Base-by-base conservation (phyloP, 2,329 filamentous ascomycete genomes). In the Aspergillus uvarum region DNA sequence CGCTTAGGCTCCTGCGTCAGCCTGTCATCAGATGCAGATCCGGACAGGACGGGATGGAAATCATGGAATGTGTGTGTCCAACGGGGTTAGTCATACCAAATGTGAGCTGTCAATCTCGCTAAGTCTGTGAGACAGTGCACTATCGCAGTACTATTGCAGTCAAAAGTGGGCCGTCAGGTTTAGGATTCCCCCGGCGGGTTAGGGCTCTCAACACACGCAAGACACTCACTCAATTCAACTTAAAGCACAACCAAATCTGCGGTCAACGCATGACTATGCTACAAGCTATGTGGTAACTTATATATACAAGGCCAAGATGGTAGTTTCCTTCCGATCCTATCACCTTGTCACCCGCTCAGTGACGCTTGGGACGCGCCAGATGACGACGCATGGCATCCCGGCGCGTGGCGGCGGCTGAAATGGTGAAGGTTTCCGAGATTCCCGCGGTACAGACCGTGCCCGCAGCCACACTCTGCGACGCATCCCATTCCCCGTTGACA, bases 401-500 rank as follows among this genome's bases (percentile, higher is more conserved):
- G 31, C 53, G 53, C 42, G 29, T 55, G 26, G 53, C 32, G 11
- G 53, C 8, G n/a, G 53, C 42, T 14, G 42, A 24, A 11, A 55
- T 55, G 1, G 53, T 55, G 19, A 55, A 7, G 12, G 53, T 55
- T 29, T 55, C 42, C 0, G 53, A 55, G n/a, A 64, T 64, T 5
- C 63, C 63, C 12, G 63, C 57, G 11, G 57, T 64, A 57, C 63
- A 65, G 16, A 51, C 48, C 3, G 63, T 63, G 4, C 59, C 61
- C 1, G 49, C 58, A 11, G 63, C 63, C 47, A 65, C 47, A 26
- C 58, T 59, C 42, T 65, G 63, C 2, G 63, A 65, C 8, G 57
- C 61, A 54, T 65, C 63, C 63, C 63, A 65, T 49, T 59, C 49
- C 21, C 63, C 63, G 21, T 65, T 55, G 5, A 62, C 63, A 11